phyloP scores from a whole-genome alignment of 73 alveolate genomes.

The Durusdinium trenchii region DNA sequence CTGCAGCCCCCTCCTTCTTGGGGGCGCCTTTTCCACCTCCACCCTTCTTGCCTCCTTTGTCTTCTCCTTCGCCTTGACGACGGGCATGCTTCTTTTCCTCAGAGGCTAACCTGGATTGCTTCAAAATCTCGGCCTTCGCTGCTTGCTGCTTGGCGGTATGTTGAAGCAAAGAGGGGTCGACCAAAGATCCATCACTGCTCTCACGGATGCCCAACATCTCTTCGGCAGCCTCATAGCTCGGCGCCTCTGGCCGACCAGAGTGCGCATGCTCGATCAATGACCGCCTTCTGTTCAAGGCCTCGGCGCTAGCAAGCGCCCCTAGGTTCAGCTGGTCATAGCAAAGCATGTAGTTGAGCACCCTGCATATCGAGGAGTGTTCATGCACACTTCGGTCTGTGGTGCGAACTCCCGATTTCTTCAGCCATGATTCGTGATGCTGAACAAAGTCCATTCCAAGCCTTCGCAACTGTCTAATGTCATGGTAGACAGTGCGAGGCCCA shows the following conservation, averaged over 20 bases:
- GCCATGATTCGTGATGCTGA: slow-evolving; percentile 49
- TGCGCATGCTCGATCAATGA: slow-evolving; percentile 51
- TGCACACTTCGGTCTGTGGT: neutral
- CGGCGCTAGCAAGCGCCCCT: slow-evolving; percentile 22
- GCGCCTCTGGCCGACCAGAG: slow-evolving; percentile 63
- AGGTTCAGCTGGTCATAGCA: slow-evolving; percentile 68
- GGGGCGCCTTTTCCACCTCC: slow-evolving; percentile 12
- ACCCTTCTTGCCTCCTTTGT: neutral
- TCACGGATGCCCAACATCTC: slow-evolving; percentile 42
- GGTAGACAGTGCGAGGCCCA: slow-evolving; percentile 48
- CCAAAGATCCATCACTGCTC: neutral
- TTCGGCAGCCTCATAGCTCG: slow-evolving; percentile 58
- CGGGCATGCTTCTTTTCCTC: slow-evolving; percentile 6
- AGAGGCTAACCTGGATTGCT: slow-evolving; percentile 10
- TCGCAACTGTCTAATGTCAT: slow-evolving; percentile 24
- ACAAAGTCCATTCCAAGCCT: slow-evolving; percentile 26
- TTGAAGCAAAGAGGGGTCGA: slow-evolving; percentile 49
- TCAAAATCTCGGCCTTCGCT: neutral
- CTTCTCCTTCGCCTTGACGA: neutral
- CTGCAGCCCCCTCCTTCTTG: too few species aligned
- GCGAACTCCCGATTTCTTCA: slow-evolving; percentile 32
- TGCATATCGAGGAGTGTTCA: slow-evolving; percentile 27
- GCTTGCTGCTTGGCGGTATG: slow-evolving; percentile 11
- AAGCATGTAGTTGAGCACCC: slow-evolving; percentile 28
- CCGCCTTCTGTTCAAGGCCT: slow-evolving; percentile 53